Evolutionary conservation across 176 grass and related monocot genomes (phyloP).

Genomic region (Dendrocalamus sinicus): DNA sequence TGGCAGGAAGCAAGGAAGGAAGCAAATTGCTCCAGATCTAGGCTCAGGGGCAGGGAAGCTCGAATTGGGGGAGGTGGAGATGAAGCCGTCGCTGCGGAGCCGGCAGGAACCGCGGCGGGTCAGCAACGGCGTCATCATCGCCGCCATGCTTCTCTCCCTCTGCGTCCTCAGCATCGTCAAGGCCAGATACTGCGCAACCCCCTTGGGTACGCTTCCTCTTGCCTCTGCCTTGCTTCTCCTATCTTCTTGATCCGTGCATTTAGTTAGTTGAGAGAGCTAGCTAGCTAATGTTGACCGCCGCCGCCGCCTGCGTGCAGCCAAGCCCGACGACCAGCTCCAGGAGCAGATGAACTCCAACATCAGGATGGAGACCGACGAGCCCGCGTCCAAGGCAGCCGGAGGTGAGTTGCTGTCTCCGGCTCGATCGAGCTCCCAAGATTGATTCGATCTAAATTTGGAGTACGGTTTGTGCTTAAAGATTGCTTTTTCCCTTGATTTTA

Average conservation of each 20-base stretch:
- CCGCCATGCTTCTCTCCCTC: slow-evolving; percentile 71
- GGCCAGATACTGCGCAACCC: slow-evolving; percentile 66
- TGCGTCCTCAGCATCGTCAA: slow-evolving; percentile 77
- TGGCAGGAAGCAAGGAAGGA: not conserved
- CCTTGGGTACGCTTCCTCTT: slow-evolving; percentile 41
- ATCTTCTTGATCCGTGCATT: not conserved
- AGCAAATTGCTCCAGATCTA: slow-evolving; percentile 42
- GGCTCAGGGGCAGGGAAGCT: not conserved
- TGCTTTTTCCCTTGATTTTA: not conserved
- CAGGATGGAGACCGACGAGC: slow-evolving; percentile 55
- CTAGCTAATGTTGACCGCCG: not conserved
- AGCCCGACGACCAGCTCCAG: slow-evolving; percentile 62
- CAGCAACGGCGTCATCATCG: slow-evolving; percentile 71
- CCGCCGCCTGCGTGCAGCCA: not conserved
- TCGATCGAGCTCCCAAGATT: not conserved
- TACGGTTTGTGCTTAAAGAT: not conserved
- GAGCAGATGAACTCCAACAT: slow-evolving; percentile 61
- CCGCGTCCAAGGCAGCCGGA: slow-evolving; percentile 38
- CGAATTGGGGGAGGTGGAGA: slow-evolving; percentile 5
- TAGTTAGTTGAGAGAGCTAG: not conserved
- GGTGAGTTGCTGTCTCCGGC: slow-evolving; percentile 13
- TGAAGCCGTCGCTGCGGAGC: slow-evolving; percentile 69
- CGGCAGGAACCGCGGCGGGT: slow-evolving; percentile 63
- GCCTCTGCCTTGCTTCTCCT: not conserved
- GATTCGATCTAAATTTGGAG: slow-evolving; percentile 1